A percentile compares a stretch with the other conserved stretches of the same genome.
phyloP scores from a whole-genome alignment of 257 asterid genomes.

The Fraxinus pennsylvanica region DNA sequence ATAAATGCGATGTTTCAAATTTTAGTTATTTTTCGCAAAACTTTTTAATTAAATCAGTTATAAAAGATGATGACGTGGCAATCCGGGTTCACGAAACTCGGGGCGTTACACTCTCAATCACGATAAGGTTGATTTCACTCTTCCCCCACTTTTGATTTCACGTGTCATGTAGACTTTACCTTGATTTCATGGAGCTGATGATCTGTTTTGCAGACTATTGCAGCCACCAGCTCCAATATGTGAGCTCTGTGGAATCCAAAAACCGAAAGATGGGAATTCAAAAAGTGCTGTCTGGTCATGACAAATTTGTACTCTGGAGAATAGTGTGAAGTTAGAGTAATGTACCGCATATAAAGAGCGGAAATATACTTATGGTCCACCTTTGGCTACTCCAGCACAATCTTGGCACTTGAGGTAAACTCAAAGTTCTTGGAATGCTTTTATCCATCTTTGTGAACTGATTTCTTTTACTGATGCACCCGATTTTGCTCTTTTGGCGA shows the following conservation, averaged over 20 bases:
- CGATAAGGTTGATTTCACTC: background rate
- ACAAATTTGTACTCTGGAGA: conserved; percentile 74
- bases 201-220: conserved; percentile 30
- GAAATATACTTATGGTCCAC: conserved; percentile 78
- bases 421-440: background rate
- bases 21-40: too few relatives aligned
- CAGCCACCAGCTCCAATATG: conserved; percentile 82
- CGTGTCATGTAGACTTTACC: background rate
- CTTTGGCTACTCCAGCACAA: conserved; percentile 54
- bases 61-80: too few relatives aligned
- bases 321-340: conserved; percentile 55
- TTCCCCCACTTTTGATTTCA: background rate
- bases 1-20: too few relatives aligned
- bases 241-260: conserved; percentile 60
- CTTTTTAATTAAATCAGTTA: too few relatives aligned
- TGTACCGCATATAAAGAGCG: conserved; percentile 74
- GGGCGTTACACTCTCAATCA: background rate
- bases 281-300: conserved; percentile 63
- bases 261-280: conserved; percentile 47
- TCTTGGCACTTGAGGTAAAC: conserved; percentile 58
- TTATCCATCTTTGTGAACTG: background rate
- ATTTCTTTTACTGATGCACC: conserved; percentile 4
- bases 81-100: too few relatives aligned
- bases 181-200: background rate
- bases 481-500: background rate